Conservation (phyloP, 2,329 filamentous ascomycete species). For the Blastomyces emzantsi region DNA sequence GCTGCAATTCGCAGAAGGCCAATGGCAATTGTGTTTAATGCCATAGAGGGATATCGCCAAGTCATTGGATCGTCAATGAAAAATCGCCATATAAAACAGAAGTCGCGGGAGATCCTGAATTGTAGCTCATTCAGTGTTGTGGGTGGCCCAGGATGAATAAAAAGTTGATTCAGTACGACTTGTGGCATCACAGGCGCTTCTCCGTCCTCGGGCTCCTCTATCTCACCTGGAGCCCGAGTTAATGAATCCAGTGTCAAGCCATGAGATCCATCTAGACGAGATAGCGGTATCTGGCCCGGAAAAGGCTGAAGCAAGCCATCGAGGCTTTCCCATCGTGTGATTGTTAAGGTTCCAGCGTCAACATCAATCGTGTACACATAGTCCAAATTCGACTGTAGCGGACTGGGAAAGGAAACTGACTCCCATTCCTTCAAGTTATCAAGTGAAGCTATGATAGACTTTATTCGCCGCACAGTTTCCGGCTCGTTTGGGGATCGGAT, state of each 20-base stretch:
- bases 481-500: constrained; percentile 11
- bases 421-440: constrained; percentile 19
- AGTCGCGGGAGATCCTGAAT: constrained; percentile 20
- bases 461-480: constrained; percentile 10
- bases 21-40: constrained; percentile 18
- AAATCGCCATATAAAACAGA: constrained; percentile 21
- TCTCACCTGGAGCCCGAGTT: neutral
- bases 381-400: constrained; percentile 18
- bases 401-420: constrained; percentile 18
- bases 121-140: constrained; percentile 24
- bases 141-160: constrained; percentile 17
- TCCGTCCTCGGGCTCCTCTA: constrained; percentile 7
- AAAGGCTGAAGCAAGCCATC: constrained; percentile 9
- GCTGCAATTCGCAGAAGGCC: constrained; percentile 18
- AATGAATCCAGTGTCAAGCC: constrained; percentile 8
- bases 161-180: constrained; percentile 11
- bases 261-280: constrained; percentile 5
- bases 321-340: constrained; percentile 13
- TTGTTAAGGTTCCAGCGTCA: constrained; percentile 17
- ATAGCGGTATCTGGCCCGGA: constrained; percentile 10
- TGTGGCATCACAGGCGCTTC: neutral
- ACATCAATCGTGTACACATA: constrained; percentile 23
- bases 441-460: constrained; percentile 8
- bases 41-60: constrained; percentile 17
- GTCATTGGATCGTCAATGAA: constrained; percentile 21